Conservation (phyloP, 2,329 filamentous ascomycete genomes). For the Diaporthe humulicola region DNA sequence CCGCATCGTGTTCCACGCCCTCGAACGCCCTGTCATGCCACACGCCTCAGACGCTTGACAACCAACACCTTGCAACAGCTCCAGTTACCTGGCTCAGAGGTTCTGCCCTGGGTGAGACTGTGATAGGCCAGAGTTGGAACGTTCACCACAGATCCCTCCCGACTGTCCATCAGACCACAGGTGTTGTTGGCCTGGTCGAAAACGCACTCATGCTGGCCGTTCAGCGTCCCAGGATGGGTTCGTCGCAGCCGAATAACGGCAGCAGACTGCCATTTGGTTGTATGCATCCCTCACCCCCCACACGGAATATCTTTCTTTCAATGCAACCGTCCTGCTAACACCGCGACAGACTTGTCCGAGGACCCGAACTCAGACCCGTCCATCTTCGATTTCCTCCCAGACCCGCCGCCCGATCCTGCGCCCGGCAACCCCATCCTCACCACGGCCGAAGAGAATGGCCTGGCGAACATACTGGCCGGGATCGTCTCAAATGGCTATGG, state of each 20-base stretch:
- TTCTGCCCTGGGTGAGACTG: not conserved
- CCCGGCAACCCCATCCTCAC: slow-evolving; percentile 75
- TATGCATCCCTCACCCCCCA: slow-evolving; percentile 57
- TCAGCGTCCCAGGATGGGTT: slow-evolving; percentile 71
- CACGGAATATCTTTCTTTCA: not conserved
- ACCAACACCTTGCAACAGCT: slow-evolving; percentile 3
- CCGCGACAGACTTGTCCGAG: slow-evolving; percentile 22
- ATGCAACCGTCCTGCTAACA: slow-evolving; percentile 1
- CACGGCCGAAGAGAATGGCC: slow-evolving; percentile 66
- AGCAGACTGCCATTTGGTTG: slow-evolving; percentile 74
- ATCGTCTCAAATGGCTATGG: slow-evolving; percentile 62
- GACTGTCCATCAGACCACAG: slow-evolving; percentile 25
- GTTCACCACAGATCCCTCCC: not conserved
- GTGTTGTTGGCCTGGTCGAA: slow-evolving; percentile 38
- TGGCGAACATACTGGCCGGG: slow-evolving; percentile 70
- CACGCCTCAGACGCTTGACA: slow-evolving; percentile 11
- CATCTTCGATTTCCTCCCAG: slow-evolving; percentile 55
- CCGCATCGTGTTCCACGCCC: not conserved
- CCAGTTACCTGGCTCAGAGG: not conserved
- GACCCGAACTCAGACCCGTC: slow-evolving; percentile 28
- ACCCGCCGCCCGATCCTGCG: slow-evolving; percentile 72
- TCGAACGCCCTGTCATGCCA: slow-evolving; percentile 15
- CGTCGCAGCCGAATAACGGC: slow-evolving; percentile 67
- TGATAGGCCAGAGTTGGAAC: not conserved
- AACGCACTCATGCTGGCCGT: slow-evolving; percentile 69